These are phyloP conservation scores for Pholiota molesta DNA, from an alignment of 768 basidiomycete species.

Conservation along the genomic window DNA sequence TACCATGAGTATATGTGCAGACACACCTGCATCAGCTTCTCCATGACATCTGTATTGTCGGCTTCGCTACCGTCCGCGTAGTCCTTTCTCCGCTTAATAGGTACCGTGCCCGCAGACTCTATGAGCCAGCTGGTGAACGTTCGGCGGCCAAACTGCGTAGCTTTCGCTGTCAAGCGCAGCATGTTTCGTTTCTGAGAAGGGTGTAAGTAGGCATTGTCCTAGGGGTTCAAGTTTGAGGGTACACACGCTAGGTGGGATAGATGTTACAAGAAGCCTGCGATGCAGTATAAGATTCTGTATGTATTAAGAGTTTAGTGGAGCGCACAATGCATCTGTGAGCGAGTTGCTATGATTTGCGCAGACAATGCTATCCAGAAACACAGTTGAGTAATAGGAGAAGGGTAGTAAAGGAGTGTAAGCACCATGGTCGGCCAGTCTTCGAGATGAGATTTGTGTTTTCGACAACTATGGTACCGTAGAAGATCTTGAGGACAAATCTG, in stretches of 20 bases:
- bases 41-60: constrained; percentile 75
- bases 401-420: constrained; percentile 16
- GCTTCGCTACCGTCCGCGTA: constrained; percentile 45
- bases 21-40: constrained; percentile 64
- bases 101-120: constrained; percentile 85
- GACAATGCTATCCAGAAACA: constrained; percentile 59
- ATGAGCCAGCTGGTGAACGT: constrained; percentile 93
- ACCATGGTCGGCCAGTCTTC: constrained; percentile 76
- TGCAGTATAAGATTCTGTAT: neutral
- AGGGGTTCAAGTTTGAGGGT: neutral
- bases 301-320: constrained; percentile 5
- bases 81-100: constrained; percentile 79
- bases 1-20: neutral
- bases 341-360: constrained; percentile 89
- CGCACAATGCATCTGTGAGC: constrained; percentile 84
- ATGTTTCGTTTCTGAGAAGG: constrained; percentile 67
- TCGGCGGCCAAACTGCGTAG: constrained; percentile 79
- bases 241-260: constrained; percentile 69
- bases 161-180: constrained; percentile 85
- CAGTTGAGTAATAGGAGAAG: constrained; percentile 6
- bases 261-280: constrained; percentile 69
- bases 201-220: constrained; percentile 1
- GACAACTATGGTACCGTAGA: constrained; percentile 87
- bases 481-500: constrained; percentile 85
- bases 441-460: constrained; percentile 78